These are phyloP conservation scores for Colletotrichum shisoi DNA, from an alignment of 2,329 filamentous ascomycete species.

Conservation along the genomic window DNA sequence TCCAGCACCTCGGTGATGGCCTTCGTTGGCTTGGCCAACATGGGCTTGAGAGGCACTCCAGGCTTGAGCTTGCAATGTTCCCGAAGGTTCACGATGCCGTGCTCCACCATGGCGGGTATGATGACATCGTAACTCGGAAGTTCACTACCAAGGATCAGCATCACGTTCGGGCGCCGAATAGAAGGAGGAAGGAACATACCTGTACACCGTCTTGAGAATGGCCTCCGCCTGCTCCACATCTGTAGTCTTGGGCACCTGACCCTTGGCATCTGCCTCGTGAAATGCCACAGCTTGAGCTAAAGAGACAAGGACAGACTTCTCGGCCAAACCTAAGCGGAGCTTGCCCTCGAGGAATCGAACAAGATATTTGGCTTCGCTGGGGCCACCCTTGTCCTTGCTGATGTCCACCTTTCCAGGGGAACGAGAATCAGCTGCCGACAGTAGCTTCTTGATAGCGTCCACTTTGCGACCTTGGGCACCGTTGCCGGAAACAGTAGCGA, in stretches of 20 bases:
- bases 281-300: conserved; percentile 87
- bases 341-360: conserved; percentile 95
- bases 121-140: conserved; percentile 95
- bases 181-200: conserved; percentile 56
- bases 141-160: conserved; percentile 68
- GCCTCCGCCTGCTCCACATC: conserved; percentile 85
- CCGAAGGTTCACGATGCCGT: conserved; percentile 82
- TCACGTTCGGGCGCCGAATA: too few relatives aligned
- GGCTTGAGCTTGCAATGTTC: conserved; percentile 91
- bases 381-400: conserved; percentile 87
- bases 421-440: conserved; percentile 86
- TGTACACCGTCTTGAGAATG: conserved; percentile 89
- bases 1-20: conserved; percentile 97
- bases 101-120: conserved; percentile 84
- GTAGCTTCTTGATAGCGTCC: conserved; percentile 91
- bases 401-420: conserved; percentile 84
- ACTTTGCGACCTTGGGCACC: conserved; percentile 92
- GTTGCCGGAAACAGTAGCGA: conserved; percentile 85
- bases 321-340: conserved; percentile 86
- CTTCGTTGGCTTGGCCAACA: conserved; percentile 98
- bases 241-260: conserved; percentile 73
- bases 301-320: conserved; percentile 89
- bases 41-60: conserved; percentile 94
- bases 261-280: conserved; percentile 78
- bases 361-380: conserved; percentile 94